Evolutionary conservation across 2,329 filamentous ascomycete species (phyloP).

Genomic region (Alternaria triticina): DNA sequence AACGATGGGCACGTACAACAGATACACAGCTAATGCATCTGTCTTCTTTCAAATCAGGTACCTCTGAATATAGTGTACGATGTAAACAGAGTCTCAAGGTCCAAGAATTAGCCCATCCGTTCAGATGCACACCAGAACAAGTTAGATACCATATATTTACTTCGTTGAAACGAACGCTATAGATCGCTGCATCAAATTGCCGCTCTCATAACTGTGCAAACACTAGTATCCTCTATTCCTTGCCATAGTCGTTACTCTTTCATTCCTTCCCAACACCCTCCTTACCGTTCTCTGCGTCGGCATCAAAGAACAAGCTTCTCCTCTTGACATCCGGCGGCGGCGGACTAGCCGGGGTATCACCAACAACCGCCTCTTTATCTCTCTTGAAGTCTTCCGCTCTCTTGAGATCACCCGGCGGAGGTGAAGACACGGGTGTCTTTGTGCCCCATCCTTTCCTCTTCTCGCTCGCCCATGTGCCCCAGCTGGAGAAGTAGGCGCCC

Average conservation of each 20-base stretch:
- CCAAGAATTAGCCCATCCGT: neutral
- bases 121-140: neutral
- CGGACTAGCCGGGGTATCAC: neutral
- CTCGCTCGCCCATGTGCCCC: conserved; percentile 72
- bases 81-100: too few species aligned
- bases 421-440: conserved; percentile 32
- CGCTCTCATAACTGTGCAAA: neutral
- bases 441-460: conserved; percentile 63
- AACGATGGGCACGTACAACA: neutral
- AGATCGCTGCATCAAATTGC: neutral
- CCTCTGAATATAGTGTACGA: too few species aligned
- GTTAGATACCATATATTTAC: neutral
- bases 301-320: conserved; percentile 27
- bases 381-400: conserved; percentile 35
- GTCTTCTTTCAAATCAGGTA: too few species aligned
- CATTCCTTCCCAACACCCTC: neutral
- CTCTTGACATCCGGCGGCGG: conserved; percentile 9
- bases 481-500: conserved; percentile 68
- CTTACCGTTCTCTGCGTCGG: conserved; percentile 13
- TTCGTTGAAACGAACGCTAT: neutral
- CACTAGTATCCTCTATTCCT: neutral
- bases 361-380: conserved; percentile 22
- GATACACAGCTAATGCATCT: neutral
- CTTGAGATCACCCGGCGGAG: conserved; percentile 32
- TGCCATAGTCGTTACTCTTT: neutral